Percentiles rank a stretch among this genome's conserved stretches.
Conservation (phyloP, 2,329 filamentous ascomycete genomes). For the Aspergillus sp. region DNA sequence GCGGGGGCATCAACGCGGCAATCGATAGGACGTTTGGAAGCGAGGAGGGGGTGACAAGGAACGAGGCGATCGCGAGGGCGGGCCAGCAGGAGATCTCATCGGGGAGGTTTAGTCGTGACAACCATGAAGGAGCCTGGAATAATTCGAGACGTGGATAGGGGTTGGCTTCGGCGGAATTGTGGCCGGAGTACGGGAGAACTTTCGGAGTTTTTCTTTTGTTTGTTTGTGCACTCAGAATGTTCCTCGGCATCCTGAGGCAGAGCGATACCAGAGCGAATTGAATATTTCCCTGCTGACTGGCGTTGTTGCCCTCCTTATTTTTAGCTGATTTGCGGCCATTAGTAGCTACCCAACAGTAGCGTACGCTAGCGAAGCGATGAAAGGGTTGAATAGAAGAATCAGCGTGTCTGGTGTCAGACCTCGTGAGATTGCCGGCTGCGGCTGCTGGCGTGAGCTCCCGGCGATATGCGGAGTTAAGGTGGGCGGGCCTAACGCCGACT, state of each 20-base stretch:
- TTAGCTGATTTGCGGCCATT: background rate
- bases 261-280: background rate
- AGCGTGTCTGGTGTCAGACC: background rate
- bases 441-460: background rate
- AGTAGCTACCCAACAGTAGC: background rate
- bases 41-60: conserved; percentile 39
- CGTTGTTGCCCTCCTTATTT: background rate
- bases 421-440: background rate
- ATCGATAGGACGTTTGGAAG: conserved; percentile 46
- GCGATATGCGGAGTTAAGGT: background rate
- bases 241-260: background rate
- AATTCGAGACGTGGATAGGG: background rate
- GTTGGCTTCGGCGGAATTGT: background rate
- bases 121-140: background rate
- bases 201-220: background rate
- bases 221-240: background rate
- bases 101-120: conserved; percentile 29
- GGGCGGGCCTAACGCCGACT: background rate
- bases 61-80: conserved; percentile 41
- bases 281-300: background rate
- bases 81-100: conserved; percentile 44
- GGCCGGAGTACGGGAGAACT: background rate
- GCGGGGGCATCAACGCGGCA: conserved; percentile 42
- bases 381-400: background rate
- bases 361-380: background rate